Evolutionary conservation across 2,329 filamentous ascomycete genomes (phyloP).

Genomic region (Fusarium sp.): DNA sequence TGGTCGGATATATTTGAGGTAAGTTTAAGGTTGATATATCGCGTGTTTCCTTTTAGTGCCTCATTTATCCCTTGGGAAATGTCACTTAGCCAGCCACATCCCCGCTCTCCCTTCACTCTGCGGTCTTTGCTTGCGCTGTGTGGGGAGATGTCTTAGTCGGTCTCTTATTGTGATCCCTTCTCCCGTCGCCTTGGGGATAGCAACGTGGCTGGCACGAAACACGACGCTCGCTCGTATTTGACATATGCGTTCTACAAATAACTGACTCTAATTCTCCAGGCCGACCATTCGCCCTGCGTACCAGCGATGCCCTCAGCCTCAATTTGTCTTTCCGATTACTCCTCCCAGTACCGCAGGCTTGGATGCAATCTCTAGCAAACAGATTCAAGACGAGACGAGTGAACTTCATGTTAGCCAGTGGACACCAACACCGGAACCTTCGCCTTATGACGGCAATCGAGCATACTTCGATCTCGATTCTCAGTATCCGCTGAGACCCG

Average conservation of each 20-base stretch:
- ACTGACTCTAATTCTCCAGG: slow-evolving; percentile 54
- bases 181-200: slow-evolving; percentile 19
- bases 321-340: slow-evolving; percentile 70
- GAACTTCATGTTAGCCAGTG: slow-evolving; percentile 54
- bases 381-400: slow-evolving; percentile 42
- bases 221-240: slow-evolving; percentile 27
- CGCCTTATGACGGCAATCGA: slow-evolving; percentile 53
- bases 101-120: slow-evolving; percentile 30
- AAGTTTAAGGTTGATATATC: slow-evolving; percentile 44
- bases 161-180: slow-evolving; percentile 25
- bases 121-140: slow-evolving; percentile 25
- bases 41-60: slow-evolving; percentile 18
- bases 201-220: slow-evolving; percentile 26
- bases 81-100: slow-evolving; percentile 28
- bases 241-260: slow-evolving; percentile 30
- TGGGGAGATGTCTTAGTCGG: slow-evolving; percentile 32
- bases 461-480: slow-evolving; percentile 48
- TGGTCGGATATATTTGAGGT: slow-evolving; percentile 85
- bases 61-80: slow-evolving; percentile 25
- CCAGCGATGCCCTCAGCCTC: slow-evolving; percentile 71
- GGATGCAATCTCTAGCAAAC: slow-evolving; percentile 57
- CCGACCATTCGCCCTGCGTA: slow-evolving; percentile 72
- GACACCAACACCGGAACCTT: slow-evolving; percentile 57
- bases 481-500: slow-evolving; percentile 41
- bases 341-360: slow-evolving; percentile 70